A percentile compares a stretch with the other conserved stretches of the same genome.
Conservation (phyloP, 495 filamentous ascomycete genomes). For the Aspergillus olivimuriae region DNA sequence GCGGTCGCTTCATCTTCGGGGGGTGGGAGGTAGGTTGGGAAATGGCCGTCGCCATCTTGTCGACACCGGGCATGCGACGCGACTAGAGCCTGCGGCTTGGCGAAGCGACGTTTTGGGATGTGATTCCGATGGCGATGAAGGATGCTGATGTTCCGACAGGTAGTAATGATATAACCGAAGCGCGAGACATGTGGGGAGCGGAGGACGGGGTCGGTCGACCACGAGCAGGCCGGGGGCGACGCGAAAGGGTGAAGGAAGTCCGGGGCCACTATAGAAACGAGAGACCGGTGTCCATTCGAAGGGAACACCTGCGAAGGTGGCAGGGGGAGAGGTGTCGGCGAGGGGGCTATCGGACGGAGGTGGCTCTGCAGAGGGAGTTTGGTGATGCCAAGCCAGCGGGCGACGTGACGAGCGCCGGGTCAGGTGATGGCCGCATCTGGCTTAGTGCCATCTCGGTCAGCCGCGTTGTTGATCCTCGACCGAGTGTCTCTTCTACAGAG, state of each 20-base stretch:
- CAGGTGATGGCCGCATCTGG: conserved; percentile 29
- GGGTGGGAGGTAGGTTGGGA: conserved; percentile 51
- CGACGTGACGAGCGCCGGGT: conserved; percentile 27
- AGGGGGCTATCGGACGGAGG: conserved; percentile 18
- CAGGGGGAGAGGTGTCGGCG: conserved; percentile 4
- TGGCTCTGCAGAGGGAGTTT: conserved; percentile 29
- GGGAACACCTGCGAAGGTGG: conserved; percentile 16
- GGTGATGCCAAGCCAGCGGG: conserved; percentile 39
- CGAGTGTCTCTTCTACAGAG: too few species aligned
- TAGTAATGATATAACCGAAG: conserved; percentile 41
- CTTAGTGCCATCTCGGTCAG: conserved; percentile 4
- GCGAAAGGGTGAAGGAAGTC: conserved; percentile 16
- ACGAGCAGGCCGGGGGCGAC: conserved; percentile 26
- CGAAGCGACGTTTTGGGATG: conserved; percentile 23
- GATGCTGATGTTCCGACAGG: conserved; percentile 32
- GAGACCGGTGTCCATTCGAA: conserved; percentile 24
- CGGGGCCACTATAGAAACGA: conserved; percentile 17
- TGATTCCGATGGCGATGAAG: conserved; percentile 21
- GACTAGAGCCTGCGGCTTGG: conserved; percentile 11
- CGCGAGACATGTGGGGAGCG: conserved; percentile 48
- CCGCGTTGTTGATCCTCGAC: too few species aligned
- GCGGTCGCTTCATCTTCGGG: conserved; percentile 68
- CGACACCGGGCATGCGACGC: conserved; percentile 15
- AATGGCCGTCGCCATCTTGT: conserved; percentile 47
- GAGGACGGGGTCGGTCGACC: conserved; percentile 29